A percentile compares a stretch with the other conserved stretches of the same genome.
Conservation (phyloP, 2,329 filamentous ascomycete genomes). For the Hirsutella rhossiliensis region DNA sequence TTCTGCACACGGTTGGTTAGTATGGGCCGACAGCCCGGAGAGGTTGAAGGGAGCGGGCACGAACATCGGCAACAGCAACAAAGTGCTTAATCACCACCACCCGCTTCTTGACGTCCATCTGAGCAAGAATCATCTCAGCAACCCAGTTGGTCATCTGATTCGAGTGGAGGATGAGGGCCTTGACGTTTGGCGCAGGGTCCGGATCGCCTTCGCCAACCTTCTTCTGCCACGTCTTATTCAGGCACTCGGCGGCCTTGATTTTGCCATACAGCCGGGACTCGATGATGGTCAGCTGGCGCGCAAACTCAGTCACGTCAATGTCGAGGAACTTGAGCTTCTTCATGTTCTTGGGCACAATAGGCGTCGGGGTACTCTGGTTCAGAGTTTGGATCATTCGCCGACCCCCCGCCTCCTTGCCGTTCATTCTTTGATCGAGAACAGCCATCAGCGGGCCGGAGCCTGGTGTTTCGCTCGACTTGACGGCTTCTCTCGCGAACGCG, state of each 20-base stretch:
- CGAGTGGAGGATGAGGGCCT: constrained; percentile 90
- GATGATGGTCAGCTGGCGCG: constrained; percentile 93
- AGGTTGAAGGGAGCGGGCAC: constrained; percentile 18
- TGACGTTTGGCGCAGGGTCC: constrained; percentile 86
- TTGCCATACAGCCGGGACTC: constrained; percentile 91
- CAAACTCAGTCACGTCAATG: constrained; percentile 91
- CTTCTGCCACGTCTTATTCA: constrained; percentile 99
- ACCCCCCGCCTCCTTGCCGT: constrained; percentile 74
- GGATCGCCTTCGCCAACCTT: constrained; percentile 71
- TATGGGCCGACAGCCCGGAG: no score
- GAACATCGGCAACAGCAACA: constrained; percentile 86
- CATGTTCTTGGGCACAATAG: constrained; percentile 97
- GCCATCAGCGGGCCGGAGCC: constrained; percentile 76
- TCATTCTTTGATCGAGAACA: constrained; percentile 77
- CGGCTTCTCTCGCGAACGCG: constrained; percentile 80
- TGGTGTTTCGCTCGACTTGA: constrained; percentile 87
- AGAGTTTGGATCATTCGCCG: constrained; percentile 81
- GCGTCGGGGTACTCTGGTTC: constrained; percentile 68
- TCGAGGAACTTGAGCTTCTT: constrained; percentile 98
- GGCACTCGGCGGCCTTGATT: constrained; percentile 88
- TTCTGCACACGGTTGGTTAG: constrained; percentile 43
- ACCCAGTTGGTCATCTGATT: constrained; percentile 99
- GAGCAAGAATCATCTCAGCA: constrained; percentile 94
- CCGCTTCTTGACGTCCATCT: constrained; percentile 88
- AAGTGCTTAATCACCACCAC: constrained; percentile 98